These are phyloP conservation scores for Colletotrichum truncatum DNA, from an alignment of 2,329 filamentous ascomycete genomes.

Conservation along the genomic window DNA sequence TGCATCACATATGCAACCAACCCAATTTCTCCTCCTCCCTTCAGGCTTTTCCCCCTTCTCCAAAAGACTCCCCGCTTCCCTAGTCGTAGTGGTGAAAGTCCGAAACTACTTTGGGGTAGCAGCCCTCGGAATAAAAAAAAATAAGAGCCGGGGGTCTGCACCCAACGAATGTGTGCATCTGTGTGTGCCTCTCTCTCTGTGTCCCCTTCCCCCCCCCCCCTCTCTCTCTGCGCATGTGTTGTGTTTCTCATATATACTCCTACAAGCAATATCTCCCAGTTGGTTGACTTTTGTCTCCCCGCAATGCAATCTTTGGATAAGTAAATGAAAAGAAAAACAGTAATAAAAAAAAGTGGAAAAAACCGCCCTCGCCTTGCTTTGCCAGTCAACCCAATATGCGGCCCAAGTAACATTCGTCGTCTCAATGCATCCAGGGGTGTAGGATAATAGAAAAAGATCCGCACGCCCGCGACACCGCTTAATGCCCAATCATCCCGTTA, in stretches of 20 bases:
- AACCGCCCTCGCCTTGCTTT: constrained; percentile 24
- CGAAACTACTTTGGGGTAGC: not conserved
- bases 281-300: constrained; percentile 18
- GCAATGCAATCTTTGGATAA: constrained; percentile 21
- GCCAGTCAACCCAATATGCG: constrained; percentile 19
- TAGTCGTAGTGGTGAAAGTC: not conserved
- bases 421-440: constrained; percentile 8
- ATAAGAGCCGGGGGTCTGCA: not conserved
- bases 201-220: no score
- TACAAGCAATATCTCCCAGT: constrained; percentile 14
- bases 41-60: not conserved
- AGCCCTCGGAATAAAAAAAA: not conserved
- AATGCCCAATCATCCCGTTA: constrained; percentile 20
- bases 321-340: not conserved
- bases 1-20: constrained; percentile 11
- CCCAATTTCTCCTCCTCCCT: not conserved
- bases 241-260: constrained; percentile 18
- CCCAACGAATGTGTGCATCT: constrained; percentile 1
- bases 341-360: not conserved
- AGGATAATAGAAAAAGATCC: constrained; percentile 10
- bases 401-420: constrained; percentile 19
- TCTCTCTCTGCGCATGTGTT: not conserved
- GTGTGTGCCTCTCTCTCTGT: not conserved
- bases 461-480: constrained; percentile 13
- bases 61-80: not conserved